These are phyloP conservation scores for Talaromyces verruculosus DNA, from an alignment of 2,329 filamentous ascomycete genomes.

Conservation along the genomic window DNA sequence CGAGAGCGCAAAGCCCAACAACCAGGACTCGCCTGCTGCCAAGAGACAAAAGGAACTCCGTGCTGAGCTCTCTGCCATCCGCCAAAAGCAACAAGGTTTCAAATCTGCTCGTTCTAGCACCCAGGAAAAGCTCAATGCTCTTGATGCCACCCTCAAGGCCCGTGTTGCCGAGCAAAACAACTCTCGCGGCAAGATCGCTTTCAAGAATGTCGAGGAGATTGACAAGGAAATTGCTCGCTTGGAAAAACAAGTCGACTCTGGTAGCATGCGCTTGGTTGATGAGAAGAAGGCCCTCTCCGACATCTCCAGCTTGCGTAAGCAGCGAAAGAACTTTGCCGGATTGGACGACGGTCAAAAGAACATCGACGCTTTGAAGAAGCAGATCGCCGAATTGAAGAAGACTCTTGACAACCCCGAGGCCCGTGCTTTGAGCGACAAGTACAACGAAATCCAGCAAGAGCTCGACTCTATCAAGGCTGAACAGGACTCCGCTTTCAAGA, in stretches of 20 bases:
- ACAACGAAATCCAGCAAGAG: constrained; percentile 81
- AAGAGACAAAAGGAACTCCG: constrained; percentile 86
- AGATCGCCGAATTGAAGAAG: constrained; percentile 88
- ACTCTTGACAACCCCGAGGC: constrained; percentile 86
- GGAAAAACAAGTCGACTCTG: constrained; percentile 81
- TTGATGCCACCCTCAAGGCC: constrained; percentile 84
- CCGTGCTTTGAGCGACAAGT: constrained; percentile 82
- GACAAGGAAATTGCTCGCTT: constrained; percentile 78
- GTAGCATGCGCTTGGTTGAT: constrained; percentile 92
- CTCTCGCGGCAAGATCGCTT: constrained; percentile 74
- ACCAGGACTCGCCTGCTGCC: constrained; percentile 74
- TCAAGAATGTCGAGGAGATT: constrained; percentile 85
- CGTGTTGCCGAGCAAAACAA: constrained; percentile 84
- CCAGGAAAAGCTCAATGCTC: constrained; percentile 86
- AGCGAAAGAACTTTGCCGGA: constrained; percentile 84
- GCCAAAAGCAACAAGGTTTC: constrained; percentile 79
- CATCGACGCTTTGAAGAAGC: constrained; percentile 81
- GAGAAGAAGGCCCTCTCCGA: constrained; percentile 91
- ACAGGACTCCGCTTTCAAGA: constrained; percentile 88
- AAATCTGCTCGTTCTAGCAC: constrained; percentile 77
- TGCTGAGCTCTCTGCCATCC: constrained; percentile 77
- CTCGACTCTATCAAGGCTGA: constrained; percentile 87
- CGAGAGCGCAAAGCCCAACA: constrained; percentile 76
- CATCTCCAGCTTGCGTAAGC: constrained; percentile 78
- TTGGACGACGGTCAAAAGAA: constrained; percentile 84